phyloP scores from a whole-genome alignment of 352 stramenopile genomes.

The Pythium aristosporum region DNA sequence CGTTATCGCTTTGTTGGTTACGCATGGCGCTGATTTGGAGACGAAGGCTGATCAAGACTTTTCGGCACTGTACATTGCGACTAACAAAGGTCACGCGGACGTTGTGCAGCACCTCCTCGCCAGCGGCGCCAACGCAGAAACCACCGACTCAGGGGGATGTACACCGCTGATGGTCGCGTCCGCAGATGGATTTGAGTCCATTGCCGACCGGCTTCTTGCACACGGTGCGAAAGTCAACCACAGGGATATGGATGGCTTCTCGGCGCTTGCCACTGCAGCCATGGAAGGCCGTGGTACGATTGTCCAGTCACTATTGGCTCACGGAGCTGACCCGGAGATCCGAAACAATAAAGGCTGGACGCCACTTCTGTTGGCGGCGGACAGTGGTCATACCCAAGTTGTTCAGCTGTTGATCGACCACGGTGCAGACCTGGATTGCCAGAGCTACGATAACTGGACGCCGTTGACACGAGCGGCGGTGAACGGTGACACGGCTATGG shows the following conservation, averaged over 20 bases:
- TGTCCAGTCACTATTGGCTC: not conserved
- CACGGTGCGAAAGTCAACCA: not conserved
- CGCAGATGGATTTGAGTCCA: not conserved
- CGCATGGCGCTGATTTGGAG: constrained; percentile 1
- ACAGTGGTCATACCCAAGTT: not conserved
- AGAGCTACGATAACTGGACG: not conserved
- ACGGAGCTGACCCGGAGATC: not conserved
- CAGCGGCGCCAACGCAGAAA: not conserved
- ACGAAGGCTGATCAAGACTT: not conserved
- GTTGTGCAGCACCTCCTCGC: not conserved
- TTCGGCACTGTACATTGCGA: not conserved
- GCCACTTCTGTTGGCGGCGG: not conserved
- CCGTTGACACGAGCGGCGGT: not conserved
- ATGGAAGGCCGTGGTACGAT: not conserved
- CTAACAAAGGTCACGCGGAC: not conserved
- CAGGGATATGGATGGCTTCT: not conserved
- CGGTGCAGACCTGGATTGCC: not conserved
- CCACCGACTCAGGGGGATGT: not conserved
- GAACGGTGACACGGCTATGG: not conserved
- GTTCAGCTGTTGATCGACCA: constrained; percentile 1
- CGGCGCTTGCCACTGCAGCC: not conserved
- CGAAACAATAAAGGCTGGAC: not conserved
- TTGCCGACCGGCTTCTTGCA: not conserved
- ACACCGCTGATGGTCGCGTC: not conserved
- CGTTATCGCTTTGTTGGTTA: not conserved